phyloP scores from a whole-genome alignment of 192 early-diverging fungal genomes.

The Linderina pennispora region DNA sequence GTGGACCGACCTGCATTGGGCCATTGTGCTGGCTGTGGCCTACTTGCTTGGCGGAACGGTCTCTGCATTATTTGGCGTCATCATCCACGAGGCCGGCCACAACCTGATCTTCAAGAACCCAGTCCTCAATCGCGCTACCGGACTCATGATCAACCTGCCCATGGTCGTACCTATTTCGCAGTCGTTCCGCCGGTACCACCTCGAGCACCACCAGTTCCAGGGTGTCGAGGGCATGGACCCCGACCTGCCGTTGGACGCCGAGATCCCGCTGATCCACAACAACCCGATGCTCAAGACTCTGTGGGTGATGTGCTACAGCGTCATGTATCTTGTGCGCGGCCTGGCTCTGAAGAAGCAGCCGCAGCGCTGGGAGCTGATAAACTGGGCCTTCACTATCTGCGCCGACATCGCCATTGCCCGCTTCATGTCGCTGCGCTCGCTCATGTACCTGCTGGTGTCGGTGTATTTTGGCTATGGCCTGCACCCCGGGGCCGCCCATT shows the following conservation, averaged over 20 bases:
- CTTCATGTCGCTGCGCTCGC: conserved; percentile 54
- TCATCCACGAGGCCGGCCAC: conserved; percentile 93
- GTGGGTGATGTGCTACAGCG: conserved; percentile 76
- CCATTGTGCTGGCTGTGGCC: conserved; percentile 51
- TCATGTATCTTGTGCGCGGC: conserved; percentile 77
- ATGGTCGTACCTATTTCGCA: conserved; percentile 77
- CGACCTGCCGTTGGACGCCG: conserved; percentile 84
- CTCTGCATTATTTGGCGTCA: conserved; percentile 73
- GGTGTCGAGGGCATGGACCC: conserved; percentile 91
- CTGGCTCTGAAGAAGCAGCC: conserved; percentile 53
- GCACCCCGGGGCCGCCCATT: conserved; percentile 92
- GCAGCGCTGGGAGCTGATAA: conserved; percentile 68
- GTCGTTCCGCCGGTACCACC: conserved; percentile 84
- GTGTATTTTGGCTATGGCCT: conserved; percentile 80
- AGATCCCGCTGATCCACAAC: conserved; percentile 68
- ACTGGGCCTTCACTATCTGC: conserved; percentile 53
- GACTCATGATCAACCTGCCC: conserved; percentile 77
- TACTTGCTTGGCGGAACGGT: conserved; percentile 83
- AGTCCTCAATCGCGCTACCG: conserved; percentile 71
- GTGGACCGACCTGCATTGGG: conserved; percentile 55
- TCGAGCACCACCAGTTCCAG: conserved; percentile 95
- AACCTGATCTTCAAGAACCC: conserved; percentile 68
- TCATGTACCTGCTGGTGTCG: conserved; percentile 60
- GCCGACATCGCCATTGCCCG: conserved; percentile 51
- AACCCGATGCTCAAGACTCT: conserved; percentile 62